Evolutionary conservation across 2,329 filamentous ascomycete species (phyloP), one percentile per base, ranked within the genome.

Genomic region (Trichoderma sp.): DNA sequence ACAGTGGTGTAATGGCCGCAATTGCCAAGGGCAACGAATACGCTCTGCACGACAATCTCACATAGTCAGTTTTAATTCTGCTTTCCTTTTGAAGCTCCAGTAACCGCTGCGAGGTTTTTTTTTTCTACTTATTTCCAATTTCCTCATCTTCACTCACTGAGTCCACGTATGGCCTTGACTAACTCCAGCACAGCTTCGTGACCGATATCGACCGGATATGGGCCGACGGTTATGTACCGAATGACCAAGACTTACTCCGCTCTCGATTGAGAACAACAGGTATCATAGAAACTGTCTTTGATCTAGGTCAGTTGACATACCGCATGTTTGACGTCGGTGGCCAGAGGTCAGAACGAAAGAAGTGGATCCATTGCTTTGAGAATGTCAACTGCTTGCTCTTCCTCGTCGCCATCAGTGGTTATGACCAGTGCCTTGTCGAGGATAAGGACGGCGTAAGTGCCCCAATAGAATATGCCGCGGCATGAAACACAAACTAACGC

Each of bases 341-440:
- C 73, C 94, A 97, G 82, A 89, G 94, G 79, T 97, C 93, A 8
- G 94, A 97, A 83, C 91, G 94, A 79, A 97, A 97, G 91, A 97
- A 97, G 89, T 97, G 94, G 94, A 97, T 97, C 76, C 94, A 97
- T 85, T 97, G 94, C 84, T 97, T 97, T 82, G 94, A 97, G 85
- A 97, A 97, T 76, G 94, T 97, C 77, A 97, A 97, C 94, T 13
- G 97, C 97, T 75, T 64, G 49, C 91, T 97, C 53, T 97, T 97
- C 89, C 84, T 97, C 66, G 95, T 97, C 74, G 95, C 95, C 81
- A 97, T 97, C 75, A 97, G 94, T 74, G 94, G 97, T 81, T 97
- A 97, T 85, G 94, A 97, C 80, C 94, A 97, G 83, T 86, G 97
- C 71, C 87, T 97, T 52, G 97, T 97, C 79, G 94, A 97, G 80